These are phyloP conservation scores for Saccharomycopsis guyanensis DNA, from an alignment of 805 yeast species.

Conservation along the genomic window DNA sequence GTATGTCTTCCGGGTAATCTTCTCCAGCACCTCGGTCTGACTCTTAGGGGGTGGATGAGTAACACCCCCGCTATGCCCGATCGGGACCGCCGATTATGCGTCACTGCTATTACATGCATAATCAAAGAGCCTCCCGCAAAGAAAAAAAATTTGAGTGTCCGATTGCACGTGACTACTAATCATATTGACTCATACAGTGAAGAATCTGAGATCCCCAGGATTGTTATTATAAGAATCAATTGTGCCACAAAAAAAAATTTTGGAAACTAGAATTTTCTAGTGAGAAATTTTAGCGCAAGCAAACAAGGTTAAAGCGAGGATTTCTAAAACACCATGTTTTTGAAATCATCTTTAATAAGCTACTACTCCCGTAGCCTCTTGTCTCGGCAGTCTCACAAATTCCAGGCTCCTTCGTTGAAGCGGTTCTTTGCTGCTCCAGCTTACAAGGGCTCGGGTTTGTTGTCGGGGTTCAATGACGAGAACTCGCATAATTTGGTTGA, in stretches of 20 bases:
- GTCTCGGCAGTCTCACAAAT: not conserved
- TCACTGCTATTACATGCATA: not conserved
- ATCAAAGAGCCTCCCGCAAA: not conserved
- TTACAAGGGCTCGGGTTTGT: constrained; percentile 58
- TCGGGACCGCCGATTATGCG: not conserved
- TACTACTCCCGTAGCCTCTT: constrained; percentile 1
- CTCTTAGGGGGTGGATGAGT: not conserved
- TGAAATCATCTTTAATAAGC: not conserved
- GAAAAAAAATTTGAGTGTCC: not conserved
- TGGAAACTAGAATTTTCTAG: too few species aligned
- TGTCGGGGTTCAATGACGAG: constrained; percentile 50
- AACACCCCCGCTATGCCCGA: too few species aligned
- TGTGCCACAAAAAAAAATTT: too few species aligned
- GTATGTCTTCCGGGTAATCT: too few species aligned
- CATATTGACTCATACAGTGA: not conserved
- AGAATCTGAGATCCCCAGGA: too few species aligned
- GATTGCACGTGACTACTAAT: not conserved
- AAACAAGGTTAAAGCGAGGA: not conserved
- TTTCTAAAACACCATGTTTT: not conserved
- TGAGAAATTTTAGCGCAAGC: not conserved
- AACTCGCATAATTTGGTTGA: constrained; percentile 66
- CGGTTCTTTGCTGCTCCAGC: not conserved
- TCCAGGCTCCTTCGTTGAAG: not conserved
- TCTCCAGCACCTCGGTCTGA: not conserved
- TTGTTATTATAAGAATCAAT: too few species aligned